Evolutionary conservation across 768 basidiomycete genomes (phyloP).

Genomic region (Suillus fuscotomentosus): DNA sequence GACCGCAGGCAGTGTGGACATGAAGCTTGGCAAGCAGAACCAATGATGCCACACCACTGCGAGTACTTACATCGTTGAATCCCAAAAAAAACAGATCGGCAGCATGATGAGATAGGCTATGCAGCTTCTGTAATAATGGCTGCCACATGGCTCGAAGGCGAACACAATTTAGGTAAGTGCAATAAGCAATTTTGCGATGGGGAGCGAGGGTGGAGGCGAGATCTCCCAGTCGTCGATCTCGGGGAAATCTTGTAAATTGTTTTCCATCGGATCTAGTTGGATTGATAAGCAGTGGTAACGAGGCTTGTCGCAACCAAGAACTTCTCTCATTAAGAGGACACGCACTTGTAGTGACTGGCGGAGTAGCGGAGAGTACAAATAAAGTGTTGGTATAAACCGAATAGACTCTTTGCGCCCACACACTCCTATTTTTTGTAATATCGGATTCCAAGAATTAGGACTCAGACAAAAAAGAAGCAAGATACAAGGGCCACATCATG

Average conservation of each 20-base stretch:
- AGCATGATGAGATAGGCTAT: background rate
- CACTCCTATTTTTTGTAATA: background rate
- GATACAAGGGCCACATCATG: background rate
- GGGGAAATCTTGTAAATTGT: no score
- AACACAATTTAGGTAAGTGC: background rate
- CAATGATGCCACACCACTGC: background rate
- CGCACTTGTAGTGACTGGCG: background rate
- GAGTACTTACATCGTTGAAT: background rate
- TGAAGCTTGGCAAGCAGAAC: background rate
- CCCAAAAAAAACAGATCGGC: background rate
- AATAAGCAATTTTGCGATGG: no score
- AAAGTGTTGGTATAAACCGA: no score
- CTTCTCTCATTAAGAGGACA: background rate
- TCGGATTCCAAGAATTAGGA: background rate
- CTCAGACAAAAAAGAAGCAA: background rate
- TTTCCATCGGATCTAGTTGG: background rate
- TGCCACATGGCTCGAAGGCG: background rate
- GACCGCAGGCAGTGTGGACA: background rate
- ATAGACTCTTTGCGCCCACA: background rate
- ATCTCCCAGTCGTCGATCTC: no score
- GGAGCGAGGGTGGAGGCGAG: no score
- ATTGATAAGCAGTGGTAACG: background rate
- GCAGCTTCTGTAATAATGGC: background rate
- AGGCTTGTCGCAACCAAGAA: background rate
- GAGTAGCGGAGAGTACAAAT: background rate